Base-by-base conservation (phyloP, 106 monocot species). In the Vanilla planifolia region DNA sequence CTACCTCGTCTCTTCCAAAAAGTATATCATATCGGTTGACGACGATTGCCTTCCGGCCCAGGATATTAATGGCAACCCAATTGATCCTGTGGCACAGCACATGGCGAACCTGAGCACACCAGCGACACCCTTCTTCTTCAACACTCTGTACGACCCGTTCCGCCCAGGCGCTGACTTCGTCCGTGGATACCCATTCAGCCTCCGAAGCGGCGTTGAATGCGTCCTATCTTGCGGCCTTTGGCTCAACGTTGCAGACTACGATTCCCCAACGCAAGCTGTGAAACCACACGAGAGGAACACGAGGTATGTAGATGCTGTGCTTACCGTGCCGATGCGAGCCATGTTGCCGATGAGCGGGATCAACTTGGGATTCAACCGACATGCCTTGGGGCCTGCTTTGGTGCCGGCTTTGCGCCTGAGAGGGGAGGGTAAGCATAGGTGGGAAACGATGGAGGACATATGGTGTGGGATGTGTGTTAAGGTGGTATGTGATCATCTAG, bases 71-170 rank as follows among this genome's bases (percentile, higher is more conserved):
- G 77, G 82, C 16, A 4, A 37, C 37, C 24, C 60, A 19, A 45
- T 82, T 28, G 66, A 94, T 68, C 72, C 89, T 29, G 50, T 94
- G 4, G 50, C 61, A 14, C 94, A 94, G 50, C 94, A 94, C 67
- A 29, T 94, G 11, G 59, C 51, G 30, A 94, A 94, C 52, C 83
- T 94, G 2, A 48, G 33, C 24, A 80, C 77, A 20, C 94, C 94
- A 1, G 89, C 89, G 29, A 94, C 94, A 2, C 94, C 94, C 4
- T 86, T 75, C 58, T 94, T 78, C 75, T 94, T 94, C 75, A 94
- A 94, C 61, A 94, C 94, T 3, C 75, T 94, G 21, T 94, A 94
- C 30, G 93, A 94, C 36, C 94, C 94, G 0, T 94, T 70, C 53
- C 72, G 75, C 2, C 7, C 60, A 5, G 94, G 94, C 34, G 46